These are phyloP conservation scores for Neospora caninum DNA, from an alignment of 169 alveolate genomes.

Conservation along the genomic window DNA sequence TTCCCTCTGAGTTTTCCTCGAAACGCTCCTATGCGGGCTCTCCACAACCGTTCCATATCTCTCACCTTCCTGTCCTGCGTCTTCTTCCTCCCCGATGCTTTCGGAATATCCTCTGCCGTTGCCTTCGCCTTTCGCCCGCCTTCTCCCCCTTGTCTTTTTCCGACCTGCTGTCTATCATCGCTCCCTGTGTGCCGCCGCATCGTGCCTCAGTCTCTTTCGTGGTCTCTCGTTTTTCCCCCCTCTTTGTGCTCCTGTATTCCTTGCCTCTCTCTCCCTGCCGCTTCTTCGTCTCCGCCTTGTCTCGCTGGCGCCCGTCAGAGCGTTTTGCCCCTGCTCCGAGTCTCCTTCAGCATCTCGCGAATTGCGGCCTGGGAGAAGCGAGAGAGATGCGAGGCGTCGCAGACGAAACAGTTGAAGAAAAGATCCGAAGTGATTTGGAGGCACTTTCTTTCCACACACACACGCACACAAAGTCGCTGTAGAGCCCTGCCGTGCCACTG, in stretches of 20 bases:
- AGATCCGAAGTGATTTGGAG: no score
- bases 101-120: no score
- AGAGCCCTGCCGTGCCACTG: no score
- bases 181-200: background rate
- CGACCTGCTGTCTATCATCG: background rate
- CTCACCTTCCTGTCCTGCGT: background rate
- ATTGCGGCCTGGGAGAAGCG: conserved; percentile 48
- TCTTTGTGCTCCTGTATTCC: background rate
- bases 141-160: background rate
- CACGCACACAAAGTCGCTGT: no score
- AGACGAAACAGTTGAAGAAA: background rate
- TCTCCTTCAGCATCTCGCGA: conserved; percentile 47
- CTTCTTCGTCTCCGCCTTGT: background rate
- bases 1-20: no score
- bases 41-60: no score
- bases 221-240: background rate
- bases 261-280: background rate
- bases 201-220: background rate
- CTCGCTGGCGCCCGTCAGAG: background rate
- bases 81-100: background rate
- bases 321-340: conserved; percentile 3
- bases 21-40: no score
- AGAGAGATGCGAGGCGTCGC: background rate
- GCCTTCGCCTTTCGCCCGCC: no score
- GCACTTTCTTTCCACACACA: no score